phyloP scores from a whole-genome alignment of 2,329 filamentous ascomycete species.

The Ophiostoma ulmi region DNA sequence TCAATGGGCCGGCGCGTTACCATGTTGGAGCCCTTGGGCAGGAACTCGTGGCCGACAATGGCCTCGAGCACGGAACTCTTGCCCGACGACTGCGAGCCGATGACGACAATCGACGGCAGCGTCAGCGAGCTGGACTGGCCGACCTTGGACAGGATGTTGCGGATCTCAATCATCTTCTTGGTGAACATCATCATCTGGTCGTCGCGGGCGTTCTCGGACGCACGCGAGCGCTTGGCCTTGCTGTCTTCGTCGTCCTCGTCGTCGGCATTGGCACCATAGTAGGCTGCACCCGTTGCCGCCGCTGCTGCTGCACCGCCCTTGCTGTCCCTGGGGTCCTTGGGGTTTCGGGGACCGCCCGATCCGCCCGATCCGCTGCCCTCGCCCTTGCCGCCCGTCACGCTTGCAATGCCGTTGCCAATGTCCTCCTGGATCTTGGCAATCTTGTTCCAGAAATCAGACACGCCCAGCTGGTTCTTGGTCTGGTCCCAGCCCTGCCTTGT shows the following conservation, averaged over 20 bases:
- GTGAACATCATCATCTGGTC: conserved; percentile 99
- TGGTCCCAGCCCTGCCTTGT: conserved; percentile 75
- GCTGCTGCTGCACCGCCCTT: conserved; percentile 53
- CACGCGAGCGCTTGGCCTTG: conserved; percentile 36
- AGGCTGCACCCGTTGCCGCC: conserved; percentile 64
- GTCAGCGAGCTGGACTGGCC: conserved; percentile 86
- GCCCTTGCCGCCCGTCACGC: conserved; percentile 41
- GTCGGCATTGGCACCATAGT: conserved; percentile 67
- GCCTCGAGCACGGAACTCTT: conserved; percentile 97
- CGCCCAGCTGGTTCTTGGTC: conserved; percentile 69
- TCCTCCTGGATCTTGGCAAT: conserved; percentile 60
- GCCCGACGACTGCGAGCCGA: conserved; percentile 94
- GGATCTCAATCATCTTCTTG: conserved; percentile 99
- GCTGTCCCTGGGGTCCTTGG: conserved; percentile 54
- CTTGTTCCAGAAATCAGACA: conserved; percentile 72
- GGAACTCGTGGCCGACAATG: conserved; percentile 94
- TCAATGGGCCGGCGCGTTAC: conserved; percentile 94
- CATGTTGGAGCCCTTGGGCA: conserved; percentile 98
- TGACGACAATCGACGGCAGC: conserved; percentile 96
- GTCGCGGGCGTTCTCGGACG: conserved; percentile 68
- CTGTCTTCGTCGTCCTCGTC: conserved; percentile 31
- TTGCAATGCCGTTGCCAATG: conserved; percentile 43
- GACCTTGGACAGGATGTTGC: conserved; percentile 82
- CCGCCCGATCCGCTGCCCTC: conserved; percentile 35
- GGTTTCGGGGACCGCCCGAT: conserved; percentile 37